These are phyloP conservation scores for Colletotrichum orchidophilum DNA, from an alignment of 2,329 filamentous ascomycete genomes.

Conservation along the genomic window DNA sequence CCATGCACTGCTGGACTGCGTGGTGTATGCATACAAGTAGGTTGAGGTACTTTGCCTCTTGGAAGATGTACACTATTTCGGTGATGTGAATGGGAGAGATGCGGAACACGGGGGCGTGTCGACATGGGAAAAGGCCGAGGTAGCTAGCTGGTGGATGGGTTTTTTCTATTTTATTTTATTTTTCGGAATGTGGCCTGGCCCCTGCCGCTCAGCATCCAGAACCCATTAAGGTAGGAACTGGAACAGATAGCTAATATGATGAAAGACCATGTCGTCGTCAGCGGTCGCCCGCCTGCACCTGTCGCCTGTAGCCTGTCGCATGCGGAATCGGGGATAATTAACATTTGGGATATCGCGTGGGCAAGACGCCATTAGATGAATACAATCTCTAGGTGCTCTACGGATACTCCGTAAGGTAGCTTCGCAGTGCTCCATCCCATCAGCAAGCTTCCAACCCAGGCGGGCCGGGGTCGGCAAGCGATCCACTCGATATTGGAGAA, in stretches of 20 bases:
- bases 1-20: not conserved
- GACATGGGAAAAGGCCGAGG: slow-evolving; percentile 7
- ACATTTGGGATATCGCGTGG: slow-evolving; percentile 10
- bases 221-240: not conserved
- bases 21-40: not conserved
- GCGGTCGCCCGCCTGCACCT: not conserved
- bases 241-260: not conserved
- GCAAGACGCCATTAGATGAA: slow-evolving; percentile 23
- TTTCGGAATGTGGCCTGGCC: not conserved
- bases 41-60: not conserved
- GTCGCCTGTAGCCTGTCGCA: not conserved
- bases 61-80: not conserved
- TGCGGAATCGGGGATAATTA: not conserved
- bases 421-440: not conserved
- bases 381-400: slow-evolving; percentile 13
- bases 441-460: not conserved
- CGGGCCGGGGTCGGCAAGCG: slow-evolving; percentile 4
- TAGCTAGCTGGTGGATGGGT: slow-evolving; percentile 14
- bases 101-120: slow-evolving; percentile 2
- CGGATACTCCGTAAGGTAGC: slow-evolving; percentile 13
- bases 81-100: not conserved
- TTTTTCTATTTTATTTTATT: not conserved
- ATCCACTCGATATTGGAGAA: slow-evolving; percentile 9
- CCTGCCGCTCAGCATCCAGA: not conserved
- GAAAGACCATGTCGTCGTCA: not conserved